These are phyloP conservation scores for Dianthus caryophyllus DNA, from an alignment of 148 eudicot species.

Conservation along the genomic window DNA sequence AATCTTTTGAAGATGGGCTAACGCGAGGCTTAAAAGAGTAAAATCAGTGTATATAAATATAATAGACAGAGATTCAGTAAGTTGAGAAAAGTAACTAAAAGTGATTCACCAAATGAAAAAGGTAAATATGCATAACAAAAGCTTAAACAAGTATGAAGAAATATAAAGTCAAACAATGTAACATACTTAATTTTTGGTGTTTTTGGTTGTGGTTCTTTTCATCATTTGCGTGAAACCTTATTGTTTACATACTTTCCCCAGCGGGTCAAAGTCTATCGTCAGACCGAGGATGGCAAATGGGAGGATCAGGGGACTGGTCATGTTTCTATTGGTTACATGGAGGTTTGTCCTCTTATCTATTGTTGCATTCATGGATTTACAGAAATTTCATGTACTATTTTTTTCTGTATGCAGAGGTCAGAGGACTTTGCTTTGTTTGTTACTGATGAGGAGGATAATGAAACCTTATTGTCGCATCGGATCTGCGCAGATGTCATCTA, in stretches of 20 bases:
- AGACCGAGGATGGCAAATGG: conserved; percentile 91
- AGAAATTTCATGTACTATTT: conserved; percentile 8
- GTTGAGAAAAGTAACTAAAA: too few species aligned
- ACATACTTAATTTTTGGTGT: neutral
- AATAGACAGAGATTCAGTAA: too few species aligned
- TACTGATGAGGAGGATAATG: conserved; percentile 82
- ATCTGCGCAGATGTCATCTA: conserved; percentile 81
- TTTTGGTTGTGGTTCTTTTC: neutral
- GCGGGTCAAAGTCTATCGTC: conserved; percentile 90
- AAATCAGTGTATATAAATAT: too few species aligned
- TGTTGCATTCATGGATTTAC: neutral
- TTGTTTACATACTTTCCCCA: conserved; percentile 25
- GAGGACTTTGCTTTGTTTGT: conserved; percentile 79
- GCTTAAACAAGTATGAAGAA: too few species aligned
- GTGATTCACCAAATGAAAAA: too few species aligned
- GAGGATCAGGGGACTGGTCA: conserved; percentile 99
- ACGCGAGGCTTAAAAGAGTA: too few species aligned
- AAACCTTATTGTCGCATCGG: conserved; percentile 74
- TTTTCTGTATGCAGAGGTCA: conserved; percentile 55
- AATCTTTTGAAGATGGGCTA: too few species aligned
- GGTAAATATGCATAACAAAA: too few species aligned
- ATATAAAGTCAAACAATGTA: too few species aligned
- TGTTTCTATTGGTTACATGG: conserved; percentile 83
- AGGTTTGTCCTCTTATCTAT: conserved; percentile 47
- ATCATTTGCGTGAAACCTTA: neutral